Base-by-base conservation (phyloP, 371 early-diverging fungal species). In the Fennellomyces sp. region DNA sequence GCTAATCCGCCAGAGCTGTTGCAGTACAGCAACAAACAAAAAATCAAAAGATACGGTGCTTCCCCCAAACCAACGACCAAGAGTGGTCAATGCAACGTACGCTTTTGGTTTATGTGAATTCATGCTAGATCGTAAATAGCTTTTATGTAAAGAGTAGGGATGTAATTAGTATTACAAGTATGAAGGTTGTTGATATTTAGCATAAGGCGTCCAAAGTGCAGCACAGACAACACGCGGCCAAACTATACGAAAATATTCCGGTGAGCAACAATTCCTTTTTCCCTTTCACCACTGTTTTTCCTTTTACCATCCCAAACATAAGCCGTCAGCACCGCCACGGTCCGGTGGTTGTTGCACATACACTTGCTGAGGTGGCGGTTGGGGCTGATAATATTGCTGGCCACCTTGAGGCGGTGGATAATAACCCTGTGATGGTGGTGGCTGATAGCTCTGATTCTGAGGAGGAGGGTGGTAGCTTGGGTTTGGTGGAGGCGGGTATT, bases 291-390 rank as follows among this genome's bases (percentile, higher is more conserved):
- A 17, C 23, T 10, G 13, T 25, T 52, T n/a, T 6, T 25, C 29
- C n/a, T 36, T 33, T 66, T 68, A 75, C 76, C 76, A 76, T 63
- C 76, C 76, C 52, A 68, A 55, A 60, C 76, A 76, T 60, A 70
- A 55, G n/a, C 61, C 65, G 38, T 58, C 62, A 52, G 66, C 61
- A 30, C 66, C 61, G 26, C 65, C 56, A 30, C 25, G 26, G 12
- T 56, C 29, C 26, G 49, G 57, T 53, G 52, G 66, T 26, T 61
- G 66, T 23, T 60, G 65, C 12, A 52, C 56, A 52, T 59, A 60
- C 26, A 55, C 33, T 7, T 39, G 21, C 17, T 62, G 55, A n/a
- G 55, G 49, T 28, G 30, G 56, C 12, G 54, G 54, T 11, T 54
- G 55, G 2, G 56, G 56, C 28, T 62, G 62, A 39, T 62, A 56